Evolutionary conservation across 805 yeast species (phyloP).

Genomic region (Candida maris): DNA sequence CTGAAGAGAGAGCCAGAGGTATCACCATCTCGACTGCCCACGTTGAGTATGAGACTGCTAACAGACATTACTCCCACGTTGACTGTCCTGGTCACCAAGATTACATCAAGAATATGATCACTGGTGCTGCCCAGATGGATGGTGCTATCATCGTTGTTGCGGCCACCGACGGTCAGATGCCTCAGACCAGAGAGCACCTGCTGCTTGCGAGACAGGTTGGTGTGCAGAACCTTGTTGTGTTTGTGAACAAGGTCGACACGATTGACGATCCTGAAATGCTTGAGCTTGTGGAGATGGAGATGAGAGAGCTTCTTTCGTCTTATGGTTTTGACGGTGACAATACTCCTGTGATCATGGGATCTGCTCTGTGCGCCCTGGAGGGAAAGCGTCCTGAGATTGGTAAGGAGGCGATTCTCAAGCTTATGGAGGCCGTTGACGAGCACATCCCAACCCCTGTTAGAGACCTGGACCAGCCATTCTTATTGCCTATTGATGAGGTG

Average conservation of each 20-base stretch:
- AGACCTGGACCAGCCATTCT: constrained; percentile 93
- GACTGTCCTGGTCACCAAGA: constrained; percentile 99
- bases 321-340: constrained; percentile 98
- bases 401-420: constrained; percentile 71
- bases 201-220: constrained; percentile 99
- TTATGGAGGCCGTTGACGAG: constrained; percentile 90
- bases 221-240: constrained; percentile 95
- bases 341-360: constrained; percentile 97
- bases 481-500: constrained; percentile 96
- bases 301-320: constrained; percentile 89
- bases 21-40: constrained; percentile 97
- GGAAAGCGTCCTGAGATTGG: constrained; percentile 88
- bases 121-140: constrained; percentile 99
- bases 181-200: constrained; percentile 98
- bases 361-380: constrained; percentile 96
- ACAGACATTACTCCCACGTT: constrained; percentile 95
- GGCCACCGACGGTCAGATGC: constrained; percentile 99
- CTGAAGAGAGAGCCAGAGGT: constrained; percentile 99
- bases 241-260: constrained; percentile 96
- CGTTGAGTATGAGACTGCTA: constrained; percentile 92
- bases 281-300: constrained; percentile 99
- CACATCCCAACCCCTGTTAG: constrained; percentile 95
- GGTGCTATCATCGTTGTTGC: constrained; percentile 99
- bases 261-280: constrained; percentile 98
- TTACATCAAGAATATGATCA: constrained; percentile 97